Evolutionary conservation across 148 eudicot genomes (phyloP).

Genomic region (Simmondsia chinensis): DNA sequence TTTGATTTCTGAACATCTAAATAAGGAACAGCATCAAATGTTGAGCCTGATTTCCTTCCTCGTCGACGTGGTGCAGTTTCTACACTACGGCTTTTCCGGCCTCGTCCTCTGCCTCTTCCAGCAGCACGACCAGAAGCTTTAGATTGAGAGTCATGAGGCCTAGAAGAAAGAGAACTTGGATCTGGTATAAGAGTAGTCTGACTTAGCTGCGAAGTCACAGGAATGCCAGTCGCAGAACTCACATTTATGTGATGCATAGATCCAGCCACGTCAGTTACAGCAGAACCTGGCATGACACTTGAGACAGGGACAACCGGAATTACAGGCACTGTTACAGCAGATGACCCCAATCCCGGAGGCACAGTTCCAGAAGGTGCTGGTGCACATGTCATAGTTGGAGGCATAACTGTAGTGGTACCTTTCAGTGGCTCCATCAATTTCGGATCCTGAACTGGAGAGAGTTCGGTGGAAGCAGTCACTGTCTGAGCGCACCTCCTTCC

Average conservation of each 20-base stretch:
- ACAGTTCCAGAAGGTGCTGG: slow-evolving; percentile 24
- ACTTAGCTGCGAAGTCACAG: slow-evolving; percentile 11
- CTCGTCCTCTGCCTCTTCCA: slow-evolving; percentile 32
- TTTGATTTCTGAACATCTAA: slow-evolving; percentile 22
- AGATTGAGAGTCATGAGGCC: slow-evolving; percentile 17
- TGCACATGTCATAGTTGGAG: slow-evolving; percentile 10
- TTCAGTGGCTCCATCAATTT: slow-evolving; percentile 13
- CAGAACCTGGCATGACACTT: slow-evolving; percentile 20
- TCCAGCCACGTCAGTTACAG: slow-evolving; percentile 12
- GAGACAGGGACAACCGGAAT: slow-evolving; percentile 25
- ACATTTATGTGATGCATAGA: slow-evolving; percentile 15
- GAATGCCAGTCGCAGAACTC: slow-evolving; percentile 13
- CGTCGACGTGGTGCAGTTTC: slow-evolving; percentile 53
- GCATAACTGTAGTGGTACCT: neutral
- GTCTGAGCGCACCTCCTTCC: slow-evolving; percentile 38
- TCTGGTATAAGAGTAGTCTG: too few species aligned
- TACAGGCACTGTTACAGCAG: slow-evolving; percentile 17
- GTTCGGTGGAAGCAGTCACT: slow-evolving; percentile 21
- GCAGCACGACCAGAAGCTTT: slow-evolving; percentile 18
- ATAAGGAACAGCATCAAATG: slow-evolving; percentile 16
- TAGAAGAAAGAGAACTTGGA: slow-evolving; percentile 15
- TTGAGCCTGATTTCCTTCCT: slow-evolving; percentile 45
- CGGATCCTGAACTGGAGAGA: slow-evolving; percentile 10
- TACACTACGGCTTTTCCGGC: slow-evolving; percentile 27
- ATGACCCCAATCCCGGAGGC: slow-evolving; percentile 14